Conservation (phyloP, 2,329 filamentous ascomycete genomes). For the Microdochium nivale region DNA sequence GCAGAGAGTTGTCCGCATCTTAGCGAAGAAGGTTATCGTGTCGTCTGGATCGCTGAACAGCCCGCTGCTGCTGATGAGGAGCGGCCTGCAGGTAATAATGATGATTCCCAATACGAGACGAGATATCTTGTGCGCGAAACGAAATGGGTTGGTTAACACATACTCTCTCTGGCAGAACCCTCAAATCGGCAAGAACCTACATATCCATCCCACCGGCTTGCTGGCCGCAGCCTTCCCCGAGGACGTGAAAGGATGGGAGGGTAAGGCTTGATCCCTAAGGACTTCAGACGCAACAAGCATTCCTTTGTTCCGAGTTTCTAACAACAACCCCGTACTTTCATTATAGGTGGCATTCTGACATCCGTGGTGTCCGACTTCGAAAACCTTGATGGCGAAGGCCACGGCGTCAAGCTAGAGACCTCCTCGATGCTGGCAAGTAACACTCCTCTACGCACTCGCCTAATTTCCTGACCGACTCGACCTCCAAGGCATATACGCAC, state of each 20-base stretch:
- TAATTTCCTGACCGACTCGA: too few species aligned
- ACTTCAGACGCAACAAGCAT: too few species aligned
- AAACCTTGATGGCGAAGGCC: conserved; percentile 69
- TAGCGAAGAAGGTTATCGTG: conserved; percentile 74
- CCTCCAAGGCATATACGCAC: too few species aligned
- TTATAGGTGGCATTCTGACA: conserved; percentile 67
- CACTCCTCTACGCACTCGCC: too few species aligned
- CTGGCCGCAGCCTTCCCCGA: conserved; percentile 58
- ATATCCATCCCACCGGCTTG: conserved; percentile 66
- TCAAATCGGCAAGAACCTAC: conserved; percentile 73
- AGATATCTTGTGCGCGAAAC: background rate
- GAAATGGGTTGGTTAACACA: background rate
- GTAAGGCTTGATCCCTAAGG: conserved; percentile 13
- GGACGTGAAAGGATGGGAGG: conserved; percentile 62
- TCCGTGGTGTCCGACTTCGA: conserved; percentile 69
- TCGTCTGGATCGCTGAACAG: conserved; percentile 69
- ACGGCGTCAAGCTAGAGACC: conserved; percentile 76
- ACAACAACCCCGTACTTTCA: conserved; percentile 3
- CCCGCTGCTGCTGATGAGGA: conserved; percentile 67
- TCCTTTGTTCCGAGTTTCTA: too few species aligned
- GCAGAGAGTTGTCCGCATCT: conserved; percentile 58
- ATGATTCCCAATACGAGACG: conserved; percentile 10
- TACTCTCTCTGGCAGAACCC: conserved; percentile 42
- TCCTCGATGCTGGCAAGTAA: conserved; percentile 55
- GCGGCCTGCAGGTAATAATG: conserved; percentile 66